Conservation (phyloP, 305 asterid genomes). For the Fraxinus greggii region DNA sequence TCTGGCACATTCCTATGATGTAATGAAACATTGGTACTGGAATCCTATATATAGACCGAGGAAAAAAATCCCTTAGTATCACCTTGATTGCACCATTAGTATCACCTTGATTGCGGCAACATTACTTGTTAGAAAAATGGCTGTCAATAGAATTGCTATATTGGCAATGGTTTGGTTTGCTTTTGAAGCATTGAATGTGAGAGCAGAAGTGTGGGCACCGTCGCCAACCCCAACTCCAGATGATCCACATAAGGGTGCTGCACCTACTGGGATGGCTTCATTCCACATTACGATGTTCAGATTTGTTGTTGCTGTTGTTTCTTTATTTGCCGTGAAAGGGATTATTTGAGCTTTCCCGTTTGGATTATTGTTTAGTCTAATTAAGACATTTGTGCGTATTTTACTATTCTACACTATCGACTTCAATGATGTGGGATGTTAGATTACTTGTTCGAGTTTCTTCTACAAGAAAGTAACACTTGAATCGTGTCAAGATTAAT, state of each 20-base stretch:
- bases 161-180: slow-evolving; percentile 18
- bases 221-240: slow-evolving; percentile 16
- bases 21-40: not conserved
- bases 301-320: slow-evolving; percentile 23
- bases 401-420: not conserved
- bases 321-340: slow-evolving; percentile 26
- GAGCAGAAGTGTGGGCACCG: slow-evolving; percentile 17
- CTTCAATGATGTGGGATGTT: not conserved
- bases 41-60: slow-evolving; percentile 21
- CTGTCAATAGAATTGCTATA: slow-evolving; percentile 19
- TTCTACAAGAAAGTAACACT: not conserved
- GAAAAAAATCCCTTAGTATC: not conserved
- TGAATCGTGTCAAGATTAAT: not conserved
- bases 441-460: not conserved
- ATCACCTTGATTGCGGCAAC: not conserved
- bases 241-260: slow-evolving; percentile 10
- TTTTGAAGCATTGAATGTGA: slow-evolving; percentile 20
- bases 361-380: not conserved
- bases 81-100: not conserved
- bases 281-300: slow-evolving; percentile 21
- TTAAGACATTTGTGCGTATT: not conserved
- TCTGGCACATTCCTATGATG: not conserved
- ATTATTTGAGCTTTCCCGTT: slow-evolving; percentile 18
- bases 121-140: slow-evolving; percentile 15
- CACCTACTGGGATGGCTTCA: slow-evolving; percentile 25